Evolutionary conservation across 2,329 filamentous ascomycete species (phyloP), one percentile per base, ranked within the genome.

Genomic region (Grosmannia penicillata): DNA sequence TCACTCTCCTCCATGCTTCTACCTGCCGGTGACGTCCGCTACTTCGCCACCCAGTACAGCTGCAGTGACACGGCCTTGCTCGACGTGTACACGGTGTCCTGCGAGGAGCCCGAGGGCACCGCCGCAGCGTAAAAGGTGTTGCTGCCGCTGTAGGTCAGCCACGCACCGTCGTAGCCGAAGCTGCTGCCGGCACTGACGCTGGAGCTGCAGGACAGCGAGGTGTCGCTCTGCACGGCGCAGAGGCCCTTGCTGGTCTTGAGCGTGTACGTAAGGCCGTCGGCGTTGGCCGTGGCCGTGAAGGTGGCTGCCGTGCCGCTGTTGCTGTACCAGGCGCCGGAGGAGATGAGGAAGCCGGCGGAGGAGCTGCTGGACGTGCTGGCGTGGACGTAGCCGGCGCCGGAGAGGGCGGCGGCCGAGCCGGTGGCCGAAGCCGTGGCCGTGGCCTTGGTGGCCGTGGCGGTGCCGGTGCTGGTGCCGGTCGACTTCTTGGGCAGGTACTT

Each of bases 401-500:
- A 37, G 33, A 36, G 44, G 8, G 31, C 39, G 7, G 17, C 18
- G 36, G 27, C 18, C 11, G 44, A 23, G 22, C 26, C 13, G 3
- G 36, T 15, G n/a, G 35, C 21, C 1, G 39, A 21, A n/a, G 41
- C 18, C 2, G 27, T 37, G 17, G 42, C 13, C 2, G 42, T 36
- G 13, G 33, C 23, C 14, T 36, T 25, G 17, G 45, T 31, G 10
- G 36, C 15, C 2, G 45, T 41, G 4, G 35, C 10, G 6, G 33
- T 33, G 13, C 19, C n/a, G 1, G 42, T 40, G 19, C 26, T 28
- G 15, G 5, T 30, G 41, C 14, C 21, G 27, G 34, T 40, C 13
- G 17, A 18, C 25, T 34, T 26, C 44, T 55, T 55, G 13, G 51
- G 51, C 8, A 47, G 35, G 29, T 55, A 55, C 38, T 49, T 47